Evolutionary conservation across 202 grass and related monocot genomes (phyloP).

Genomic region (Schoenoplectus triqueter): DNA sequence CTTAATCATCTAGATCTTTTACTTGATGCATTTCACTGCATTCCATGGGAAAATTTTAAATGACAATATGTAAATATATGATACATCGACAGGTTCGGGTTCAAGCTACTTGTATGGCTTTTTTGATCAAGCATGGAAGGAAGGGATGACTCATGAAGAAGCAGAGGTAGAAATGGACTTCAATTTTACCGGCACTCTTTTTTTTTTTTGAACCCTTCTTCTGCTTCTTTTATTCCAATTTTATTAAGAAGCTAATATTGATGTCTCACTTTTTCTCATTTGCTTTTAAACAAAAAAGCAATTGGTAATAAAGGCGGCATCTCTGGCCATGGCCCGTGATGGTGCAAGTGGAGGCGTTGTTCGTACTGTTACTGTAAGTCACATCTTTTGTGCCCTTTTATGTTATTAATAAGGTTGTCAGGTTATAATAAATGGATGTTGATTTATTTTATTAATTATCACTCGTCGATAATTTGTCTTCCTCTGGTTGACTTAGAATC

Average conservation of each 20-base stretch:
- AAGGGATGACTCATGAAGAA: constrained; percentile 92
- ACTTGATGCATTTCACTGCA: background rate
- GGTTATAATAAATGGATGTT: background rate
- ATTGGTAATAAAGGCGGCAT: constrained; percentile 87
- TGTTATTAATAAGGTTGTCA: background rate
- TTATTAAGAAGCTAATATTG: background rate
- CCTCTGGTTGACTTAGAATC: background rate
- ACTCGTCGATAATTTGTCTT: background rate
- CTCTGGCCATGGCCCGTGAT: constrained; percentile 89
- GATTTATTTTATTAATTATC: background rate
- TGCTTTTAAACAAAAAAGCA: constrained; percentile 54
- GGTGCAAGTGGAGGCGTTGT: constrained; percentile 97
- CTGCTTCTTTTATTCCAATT: background rate
- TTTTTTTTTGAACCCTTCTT: background rate
- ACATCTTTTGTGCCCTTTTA: background rate
- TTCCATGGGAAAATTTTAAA: background rate
- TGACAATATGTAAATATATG: background rate
- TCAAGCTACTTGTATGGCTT: constrained; percentile 88
- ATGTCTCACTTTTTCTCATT: background rate
- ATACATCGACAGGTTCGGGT: constrained; percentile 64
- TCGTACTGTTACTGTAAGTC: constrained; percentile 80
- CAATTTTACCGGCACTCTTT: background rate
- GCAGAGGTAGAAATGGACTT: constrained; percentile 63
- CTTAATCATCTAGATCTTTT: background rate
- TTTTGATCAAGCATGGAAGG: constrained; percentile 96